Percentiles rank a stretch among this genome's conserved stretches.
These are phyloP conservation scores for Warburgia ugandensis DNA, from an alignment of 164 flowering plant species.

Conservation along the genomic window DNA sequence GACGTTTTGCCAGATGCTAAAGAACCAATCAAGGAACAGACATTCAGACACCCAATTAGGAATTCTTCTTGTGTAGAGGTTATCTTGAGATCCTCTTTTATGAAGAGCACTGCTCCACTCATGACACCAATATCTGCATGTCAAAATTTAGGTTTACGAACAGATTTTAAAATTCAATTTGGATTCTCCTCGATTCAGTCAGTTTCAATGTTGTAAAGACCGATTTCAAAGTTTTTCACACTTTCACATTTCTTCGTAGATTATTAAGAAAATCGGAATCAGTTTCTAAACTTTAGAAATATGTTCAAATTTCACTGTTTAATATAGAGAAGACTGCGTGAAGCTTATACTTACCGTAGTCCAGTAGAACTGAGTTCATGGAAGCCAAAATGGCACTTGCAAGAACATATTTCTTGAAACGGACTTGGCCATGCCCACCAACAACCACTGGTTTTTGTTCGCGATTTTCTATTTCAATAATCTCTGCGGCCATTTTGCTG, in stretches of 20 bases:
- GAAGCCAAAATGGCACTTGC: constrained; percentile 58
- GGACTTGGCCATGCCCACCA: background rate
- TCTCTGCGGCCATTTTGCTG: constrained; percentile 3
- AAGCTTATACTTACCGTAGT: constrained; percentile 44
- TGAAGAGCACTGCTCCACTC: constrained; percentile 74
- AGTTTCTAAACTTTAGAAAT: no score
- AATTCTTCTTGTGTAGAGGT: constrained; percentile 43
- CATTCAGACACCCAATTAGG: constrained; percentile 54
- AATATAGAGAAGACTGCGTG: no score
- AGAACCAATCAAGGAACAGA: constrained; percentile 61
- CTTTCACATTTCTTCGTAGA: no score
- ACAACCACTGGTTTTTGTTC: background rate
- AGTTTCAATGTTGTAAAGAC: background rate
- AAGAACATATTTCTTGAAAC: constrained; percentile 39
- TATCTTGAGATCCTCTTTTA: constrained; percentile 48
- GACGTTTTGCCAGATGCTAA: constrained; percentile 73
- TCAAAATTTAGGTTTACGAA: background rate
- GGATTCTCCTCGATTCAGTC: no score
- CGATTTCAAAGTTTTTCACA: no score
- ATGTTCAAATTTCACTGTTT: no score
- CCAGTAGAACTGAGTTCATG: constrained; percentile 55
- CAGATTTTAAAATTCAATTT: background rate
- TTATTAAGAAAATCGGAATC: no score
- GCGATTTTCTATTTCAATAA: constrained; percentile 5
- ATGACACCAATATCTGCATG: constrained; percentile 80